Conservation (phyloP, 2,329 filamentous ascomycete genomes). For the Zymoseptoria ardabiliae region DNA sequence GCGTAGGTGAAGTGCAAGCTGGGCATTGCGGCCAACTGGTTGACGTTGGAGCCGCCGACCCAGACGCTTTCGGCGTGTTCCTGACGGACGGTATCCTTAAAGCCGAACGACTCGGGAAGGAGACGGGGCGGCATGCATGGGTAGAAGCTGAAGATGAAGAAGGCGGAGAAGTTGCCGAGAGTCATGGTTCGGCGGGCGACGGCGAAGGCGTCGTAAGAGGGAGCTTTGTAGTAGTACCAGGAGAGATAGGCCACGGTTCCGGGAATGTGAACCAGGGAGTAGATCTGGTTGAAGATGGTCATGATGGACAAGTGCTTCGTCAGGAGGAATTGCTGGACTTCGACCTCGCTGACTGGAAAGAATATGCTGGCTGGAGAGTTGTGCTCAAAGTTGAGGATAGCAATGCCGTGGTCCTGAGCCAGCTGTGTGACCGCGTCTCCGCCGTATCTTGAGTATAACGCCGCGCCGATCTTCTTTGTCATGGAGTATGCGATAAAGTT, state of each 20-base stretch:
- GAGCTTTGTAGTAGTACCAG: conserved; percentile 56
- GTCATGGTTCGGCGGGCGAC: conserved; percentile 40
- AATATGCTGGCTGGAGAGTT: conserved; percentile 44
- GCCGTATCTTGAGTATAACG: conserved; percentile 21
- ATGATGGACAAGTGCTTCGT: conserved; percentile 46
- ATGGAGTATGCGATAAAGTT: conserved; percentile 58
- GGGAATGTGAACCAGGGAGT: conserved; percentile 54
- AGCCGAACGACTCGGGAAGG: conserved; percentile 38
- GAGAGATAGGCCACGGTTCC: conserved; percentile 55
- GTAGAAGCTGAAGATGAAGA: conserved; percentile 46
- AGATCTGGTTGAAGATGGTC: conserved; percentile 51
- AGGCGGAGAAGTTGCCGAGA: conserved; percentile 48
- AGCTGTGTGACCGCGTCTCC: conserved; percentile 49
- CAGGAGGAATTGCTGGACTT: conserved; percentile 52
- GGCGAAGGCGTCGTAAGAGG: conserved; percentile 40
- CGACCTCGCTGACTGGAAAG: conserved; percentile 46
- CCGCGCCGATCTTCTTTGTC: conserved; percentile 34
- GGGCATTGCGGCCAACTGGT: conserved; percentile 41
- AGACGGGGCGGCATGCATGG: conserved; percentile 48
- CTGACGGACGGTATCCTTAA: conserved; percentile 42
- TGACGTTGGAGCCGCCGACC: conserved; percentile 41
- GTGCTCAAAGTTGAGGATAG: conserved; percentile 50
- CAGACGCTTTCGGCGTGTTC: conserved; percentile 41
- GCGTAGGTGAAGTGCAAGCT: conserved; percentile 50
- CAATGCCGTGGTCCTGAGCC: conserved; percentile 49